Evolutionary conservation across 2,329 filamentous ascomycete genomes (phyloP).

Genomic region (Claviceps citrina): DNA sequence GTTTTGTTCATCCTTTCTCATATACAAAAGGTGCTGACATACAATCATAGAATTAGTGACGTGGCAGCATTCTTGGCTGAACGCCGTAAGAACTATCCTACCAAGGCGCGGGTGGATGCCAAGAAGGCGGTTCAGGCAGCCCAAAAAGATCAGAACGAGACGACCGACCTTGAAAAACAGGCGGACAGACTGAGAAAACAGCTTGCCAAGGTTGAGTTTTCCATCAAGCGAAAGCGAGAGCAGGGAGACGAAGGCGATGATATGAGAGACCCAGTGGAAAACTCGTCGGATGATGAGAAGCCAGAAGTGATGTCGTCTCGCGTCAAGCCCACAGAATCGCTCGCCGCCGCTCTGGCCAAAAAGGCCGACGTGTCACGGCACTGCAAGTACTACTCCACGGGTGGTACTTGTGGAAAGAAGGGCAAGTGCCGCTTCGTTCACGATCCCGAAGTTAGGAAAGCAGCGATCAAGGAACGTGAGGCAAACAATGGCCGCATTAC

Average conservation of each 20-base stretch:
- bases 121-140: slow-evolving; percentile 38
- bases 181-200: slow-evolving; percentile 48
- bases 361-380: slow-evolving; percentile 48
- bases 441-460: slow-evolving; percentile 46
- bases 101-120: slow-evolving; percentile 50
- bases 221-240: slow-evolving; percentile 53
- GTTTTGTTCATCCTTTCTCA: background rate
- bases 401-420: slow-evolving; percentile 55
- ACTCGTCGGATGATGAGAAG: slow-evolving; percentile 41
- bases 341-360: slow-evolving; percentile 32
- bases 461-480: slow-evolving; percentile 47
- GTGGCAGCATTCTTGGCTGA: slow-evolving; percentile 69
- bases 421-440: slow-evolving; percentile 62
- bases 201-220: slow-evolving; percentile 55
- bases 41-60: slow-evolving; percentile 41
- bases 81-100: slow-evolving; percentile 66
- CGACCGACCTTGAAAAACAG: slow-evolving; percentile 41
- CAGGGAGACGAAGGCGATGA: slow-evolving; percentile 53
- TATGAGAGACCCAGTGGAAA: slow-evolving; percentile 38
- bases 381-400: slow-evolving; percentile 57
- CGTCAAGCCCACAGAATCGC: slow-evolving; percentile 15
- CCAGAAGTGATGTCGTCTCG: slow-evolving; percentile 43
- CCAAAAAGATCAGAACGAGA: slow-evolving; percentile 41
- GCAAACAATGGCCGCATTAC: slow-evolving; percentile 51
- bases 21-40: background rate